Evolutionary conservation across 2,329 filamentous ascomycete species (phyloP), one percentile per base, ranked within the genome.

Genomic region (Geoglossum cookeanum): DNA sequence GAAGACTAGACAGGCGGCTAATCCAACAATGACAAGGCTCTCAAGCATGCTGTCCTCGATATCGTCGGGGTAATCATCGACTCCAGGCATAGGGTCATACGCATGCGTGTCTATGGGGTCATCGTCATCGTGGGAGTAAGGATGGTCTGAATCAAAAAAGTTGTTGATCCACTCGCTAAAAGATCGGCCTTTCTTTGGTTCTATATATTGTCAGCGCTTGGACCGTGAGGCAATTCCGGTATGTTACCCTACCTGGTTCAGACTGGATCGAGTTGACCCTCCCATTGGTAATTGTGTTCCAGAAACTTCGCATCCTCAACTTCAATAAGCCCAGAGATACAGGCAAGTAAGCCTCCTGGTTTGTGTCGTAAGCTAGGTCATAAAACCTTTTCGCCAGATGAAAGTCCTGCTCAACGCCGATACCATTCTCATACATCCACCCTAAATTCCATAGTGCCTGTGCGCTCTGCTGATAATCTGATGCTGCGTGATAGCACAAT

Each of bases 361-460:
- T 98, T 0, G 91, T 90, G 65, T 90, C 87, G 33, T 96, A 73
- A 0, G 92, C 91, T 60, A 92, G 78, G 64, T 98, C 92, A 66
- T 98, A 98, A 70, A 90, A 95, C 57, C 92, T 78, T 71, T 98
- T 98, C 1, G 94, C 92, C 58, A 98, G 81, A 66, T 98, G 92
- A 68, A 94, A 98, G 67, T 98, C 92, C 67, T 98, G 92, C 57
- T 86, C 84, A 22, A 97, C 79, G 1, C 90, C 88, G 55, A 97
- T 77, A 6, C 92, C 92, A 65, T 97, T 96, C 70, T 98, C 92
- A 66, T 98, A 89, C 91, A 98, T 97, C 92, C 92, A 98, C 4
- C 92, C 94, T 13, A 98, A 75, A 65, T 98, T 97, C 79, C 89
- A 98, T 58, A 96, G 80, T 13, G 94, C 92, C 70, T 98, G 94